phyloP scores from a whole-genome alignment of 2,329 filamentous ascomycete genomes.

The Hypoxylon sp. region DNA sequence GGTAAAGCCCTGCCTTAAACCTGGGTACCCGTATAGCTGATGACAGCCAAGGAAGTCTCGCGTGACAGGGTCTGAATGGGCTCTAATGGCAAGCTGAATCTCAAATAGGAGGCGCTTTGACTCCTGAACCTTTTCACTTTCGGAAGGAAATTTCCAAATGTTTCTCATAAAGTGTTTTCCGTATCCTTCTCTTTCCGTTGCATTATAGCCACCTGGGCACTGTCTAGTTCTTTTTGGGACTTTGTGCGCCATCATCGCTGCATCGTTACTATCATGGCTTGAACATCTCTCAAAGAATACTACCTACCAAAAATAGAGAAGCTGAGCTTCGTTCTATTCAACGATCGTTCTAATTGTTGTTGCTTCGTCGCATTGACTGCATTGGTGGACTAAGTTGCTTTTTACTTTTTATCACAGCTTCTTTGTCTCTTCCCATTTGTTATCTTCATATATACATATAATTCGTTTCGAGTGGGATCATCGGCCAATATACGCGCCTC shows the following conservation, averaged over 20 bases:
- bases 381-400: slow-evolving; percentile 21
- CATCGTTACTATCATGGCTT: slow-evolving; percentile 29
- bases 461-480: slow-evolving; percentile 23
- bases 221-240: slow-evolving; percentile 15
- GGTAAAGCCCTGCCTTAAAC: not conserved
- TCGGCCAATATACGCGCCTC: slow-evolving; percentile 19
- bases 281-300: slow-evolving; percentile 17
- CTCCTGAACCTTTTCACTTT: slow-evolving; percentile 26
- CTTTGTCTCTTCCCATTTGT: slow-evolving; percentile 30
- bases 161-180: slow-evolving; percentile 39
- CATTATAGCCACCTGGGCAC: not conserved
- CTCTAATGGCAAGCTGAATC: slow-evolving; percentile 33
- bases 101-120: slow-evolving; percentile 31
- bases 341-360: slow-evolving; percentile 28
- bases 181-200: slow-evolving; percentile 6
- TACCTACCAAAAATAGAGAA: slow-evolving; percentile 38
- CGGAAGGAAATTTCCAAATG: slow-evolving; percentile 22
- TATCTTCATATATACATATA: slow-evolving; percentile 22
- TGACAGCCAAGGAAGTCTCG: slow-evolving; percentile 22
- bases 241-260: slow-evolving; percentile 14
- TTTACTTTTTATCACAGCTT: slow-evolving; percentile 15
- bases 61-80: slow-evolving; percentile 17
- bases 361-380: slow-evolving; percentile 37
- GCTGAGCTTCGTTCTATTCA: slow-evolving; percentile 45
- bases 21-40: slow-evolving; percentile 16